These are phyloP conservation scores for Camelina hispida DNA, from an alignment of 345 rosid genomes.

Conservation along the genomic window DNA sequence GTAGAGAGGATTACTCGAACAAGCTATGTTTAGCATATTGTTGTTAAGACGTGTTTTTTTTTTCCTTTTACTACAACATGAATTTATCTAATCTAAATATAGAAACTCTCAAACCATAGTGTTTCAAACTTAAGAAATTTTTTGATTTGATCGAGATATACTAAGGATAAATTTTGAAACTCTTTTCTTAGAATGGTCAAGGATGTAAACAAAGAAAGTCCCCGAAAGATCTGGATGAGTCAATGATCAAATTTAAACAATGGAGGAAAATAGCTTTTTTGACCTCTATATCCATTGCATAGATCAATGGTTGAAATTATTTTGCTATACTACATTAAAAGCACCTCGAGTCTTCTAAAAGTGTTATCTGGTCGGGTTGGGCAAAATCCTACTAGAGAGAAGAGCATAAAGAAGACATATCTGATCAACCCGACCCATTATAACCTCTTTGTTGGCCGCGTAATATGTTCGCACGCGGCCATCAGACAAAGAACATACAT, in stretches of 20 bases:
- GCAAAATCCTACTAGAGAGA: conserved; percentile 30
- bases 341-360: conserved; percentile 37
- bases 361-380: conserved; percentile 48
- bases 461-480: conserved; percentile 49
- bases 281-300: conserved; percentile 23
- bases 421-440: conserved; percentile 43
- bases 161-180: not conserved
- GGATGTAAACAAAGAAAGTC: conserved; percentile 37
- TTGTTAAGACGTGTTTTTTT: not conserved
- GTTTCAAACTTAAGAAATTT: not conserved
- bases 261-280: conserved; percentile 34
- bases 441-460: conserved; percentile 52
- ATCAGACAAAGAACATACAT: conserved; percentile 36
- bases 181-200: conserved; percentile 30
- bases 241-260: conserved; percentile 31
- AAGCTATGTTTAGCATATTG: conserved; percentile 37
- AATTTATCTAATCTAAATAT: conserved; percentile 29
- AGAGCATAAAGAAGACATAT: conserved; percentile 15
- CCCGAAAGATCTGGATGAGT: conserved; percentile 34
- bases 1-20: conserved; percentile 32
- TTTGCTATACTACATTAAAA: conserved; percentile 46
- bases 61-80: not conserved
- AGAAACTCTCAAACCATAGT: conserved; percentile 18
- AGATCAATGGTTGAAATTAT: conserved; percentile 38
- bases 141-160: conserved; percentile 14